phyloP scores from a whole-genome alignment of 176 grass and related monocot genomes.

The Paspalum vaginatum region DNA sequence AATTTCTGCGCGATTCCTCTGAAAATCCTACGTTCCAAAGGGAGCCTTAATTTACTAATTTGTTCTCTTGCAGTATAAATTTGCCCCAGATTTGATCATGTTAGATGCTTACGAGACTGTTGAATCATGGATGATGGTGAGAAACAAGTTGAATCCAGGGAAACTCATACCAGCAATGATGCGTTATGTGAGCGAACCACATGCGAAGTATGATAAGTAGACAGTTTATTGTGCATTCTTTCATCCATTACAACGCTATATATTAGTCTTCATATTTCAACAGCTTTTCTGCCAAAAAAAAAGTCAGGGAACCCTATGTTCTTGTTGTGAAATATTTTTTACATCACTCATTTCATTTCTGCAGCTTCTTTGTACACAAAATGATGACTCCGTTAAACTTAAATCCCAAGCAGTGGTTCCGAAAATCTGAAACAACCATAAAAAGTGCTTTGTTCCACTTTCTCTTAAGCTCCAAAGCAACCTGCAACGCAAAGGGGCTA shows the following conservation, averaged over 20 bases:
- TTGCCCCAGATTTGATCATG: slow-evolving; percentile 96
- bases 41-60: slow-evolving; percentile 22
- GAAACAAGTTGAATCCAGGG: slow-evolving; percentile 92
- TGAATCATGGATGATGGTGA: slow-evolving; percentile 96
- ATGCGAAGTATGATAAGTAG: slow-evolving; percentile 73
- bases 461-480: slow-evolving; percentile 2
- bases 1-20: no score
- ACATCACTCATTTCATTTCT: not conserved
- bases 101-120: slow-evolving; percentile 97
- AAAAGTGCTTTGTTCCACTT: slow-evolving; percentile 20
- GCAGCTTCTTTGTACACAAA: not conserved
- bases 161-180: slow-evolving; percentile 99
- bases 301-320: slow-evolving; percentile 1
- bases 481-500: not conserved
- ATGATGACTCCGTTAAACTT: not conserved
- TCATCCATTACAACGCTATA: slow-evolving; percentile 11
- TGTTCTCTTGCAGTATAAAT: slow-evolving; percentile 87
- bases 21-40: no score
- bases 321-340: not conserved
- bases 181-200: slow-evolving; percentile 98
- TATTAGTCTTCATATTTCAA: slow-evolving; percentile 20
- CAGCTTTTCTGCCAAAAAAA: not conserved
- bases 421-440: slow-evolving; percentile 19
- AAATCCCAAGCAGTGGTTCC: not conserved
- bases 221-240: slow-evolving; percentile 3